Evolutionary conservation across 1,284 basidiomycete species (phyloP).

Genomic region (Rhodotorula sp.): DNA sequence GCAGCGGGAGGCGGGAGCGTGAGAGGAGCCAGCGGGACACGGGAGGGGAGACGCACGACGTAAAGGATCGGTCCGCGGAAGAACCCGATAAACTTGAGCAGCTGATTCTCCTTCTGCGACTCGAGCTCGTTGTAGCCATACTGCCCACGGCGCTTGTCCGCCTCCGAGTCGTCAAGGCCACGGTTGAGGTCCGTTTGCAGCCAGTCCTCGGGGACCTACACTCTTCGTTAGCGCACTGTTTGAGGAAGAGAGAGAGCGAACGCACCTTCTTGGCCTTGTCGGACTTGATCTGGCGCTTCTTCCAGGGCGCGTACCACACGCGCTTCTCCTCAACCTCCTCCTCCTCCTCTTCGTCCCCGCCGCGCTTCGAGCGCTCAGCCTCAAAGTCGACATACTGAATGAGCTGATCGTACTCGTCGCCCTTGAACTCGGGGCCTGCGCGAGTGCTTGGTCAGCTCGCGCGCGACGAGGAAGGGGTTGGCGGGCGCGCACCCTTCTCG

Average conservation of each 20-base stretch:
- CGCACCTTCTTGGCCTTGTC: conserved; percentile 48
- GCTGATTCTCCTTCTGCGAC: conserved; percentile 52
- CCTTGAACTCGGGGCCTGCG: conserved; percentile 10
- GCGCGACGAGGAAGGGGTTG: no score
- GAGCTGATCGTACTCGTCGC: conserved; percentile 52
- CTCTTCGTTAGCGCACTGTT: background rate
- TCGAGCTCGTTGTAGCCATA: conserved; percentile 54
- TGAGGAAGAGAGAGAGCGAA: background rate
- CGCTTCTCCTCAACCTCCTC: conserved; percentile 48
- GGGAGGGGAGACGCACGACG: conserved; percentile 25
- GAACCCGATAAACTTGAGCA: conserved; percentile 57
- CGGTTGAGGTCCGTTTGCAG: conserved; percentile 57
- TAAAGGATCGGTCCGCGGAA: conserved; percentile 54
- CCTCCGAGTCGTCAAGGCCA: conserved; percentile 55
- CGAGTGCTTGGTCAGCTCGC: background rate
- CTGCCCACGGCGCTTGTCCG: conserved; percentile 49
- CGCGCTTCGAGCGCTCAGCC: conserved; percentile 44
- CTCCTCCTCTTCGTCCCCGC: conserved; percentile 45
- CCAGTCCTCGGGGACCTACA: conserved; percentile 52
- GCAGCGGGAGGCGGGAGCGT: no score
- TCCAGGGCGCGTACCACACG: conserved; percentile 55
- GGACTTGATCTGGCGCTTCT: conserved; percentile 51
- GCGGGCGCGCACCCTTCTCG: conserved; percentile 1
- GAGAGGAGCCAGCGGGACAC: no score
- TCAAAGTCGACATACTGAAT: conserved; percentile 49